Evolutionary conservation across 192 early-diverging fungal genomes (phyloP).

Genomic region (Podila epigama): DNA sequence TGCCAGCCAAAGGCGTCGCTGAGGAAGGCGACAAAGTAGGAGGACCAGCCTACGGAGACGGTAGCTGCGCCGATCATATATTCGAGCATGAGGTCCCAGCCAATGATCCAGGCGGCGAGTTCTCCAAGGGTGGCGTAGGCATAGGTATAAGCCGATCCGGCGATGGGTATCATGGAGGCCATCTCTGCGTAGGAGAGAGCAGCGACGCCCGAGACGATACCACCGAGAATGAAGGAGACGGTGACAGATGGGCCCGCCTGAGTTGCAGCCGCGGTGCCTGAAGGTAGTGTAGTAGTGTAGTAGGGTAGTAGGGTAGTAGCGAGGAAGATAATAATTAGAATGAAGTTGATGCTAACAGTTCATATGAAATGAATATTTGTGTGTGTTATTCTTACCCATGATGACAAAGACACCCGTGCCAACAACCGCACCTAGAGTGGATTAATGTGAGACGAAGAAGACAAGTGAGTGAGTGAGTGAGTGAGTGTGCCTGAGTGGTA

Average conservation of each 20-base stretch:
- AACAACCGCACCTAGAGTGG: constrained; percentile 36
- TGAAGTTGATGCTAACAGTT: not conserved
- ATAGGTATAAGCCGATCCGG: constrained; percentile 89
- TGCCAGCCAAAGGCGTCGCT: constrained; percentile 63
- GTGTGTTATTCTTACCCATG: constrained; percentile 26
- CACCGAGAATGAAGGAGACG: constrained; percentile 82
- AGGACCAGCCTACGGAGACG: constrained; percentile 85
- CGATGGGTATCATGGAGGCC: constrained; percentile 84
- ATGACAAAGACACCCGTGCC: constrained; percentile 47
- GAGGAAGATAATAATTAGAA: not conserved
- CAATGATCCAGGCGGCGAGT: constrained; percentile 88
- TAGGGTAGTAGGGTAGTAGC: not conserved
- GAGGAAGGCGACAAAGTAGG: constrained; percentile 78
- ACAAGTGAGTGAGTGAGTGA: not conserved
- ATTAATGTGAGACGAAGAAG: not conserved
- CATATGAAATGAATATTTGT: too few species aligned
- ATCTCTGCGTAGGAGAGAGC: constrained; percentile 89
- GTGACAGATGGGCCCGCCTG: constrained; percentile 87
- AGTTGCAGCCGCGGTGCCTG: constrained; percentile 73
- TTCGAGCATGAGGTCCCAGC: constrained; percentile 91
- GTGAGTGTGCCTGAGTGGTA: not conserved
- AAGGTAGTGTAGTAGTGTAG: constrained; percentile 1
- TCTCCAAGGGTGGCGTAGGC: constrained; percentile 89
- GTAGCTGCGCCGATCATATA: constrained; percentile 87
- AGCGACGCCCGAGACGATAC: constrained; percentile 74